A percentile compares a stretch with the other conserved stretches of the same genome.
phyloP scores from a whole-genome alignment of 73 alveolate genomes.

The Paramecium biaurelia region DNA sequence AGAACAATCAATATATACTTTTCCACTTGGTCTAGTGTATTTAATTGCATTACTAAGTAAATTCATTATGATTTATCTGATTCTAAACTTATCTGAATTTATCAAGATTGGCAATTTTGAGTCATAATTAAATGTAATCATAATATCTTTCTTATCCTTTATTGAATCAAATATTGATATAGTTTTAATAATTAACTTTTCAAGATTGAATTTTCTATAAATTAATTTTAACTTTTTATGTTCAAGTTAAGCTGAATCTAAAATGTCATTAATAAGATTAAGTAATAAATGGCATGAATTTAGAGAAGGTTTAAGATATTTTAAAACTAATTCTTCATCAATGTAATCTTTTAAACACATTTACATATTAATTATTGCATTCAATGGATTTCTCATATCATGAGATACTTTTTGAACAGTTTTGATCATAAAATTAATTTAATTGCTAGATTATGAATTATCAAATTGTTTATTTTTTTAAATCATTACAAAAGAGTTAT shows the following conservation, averaged over 20 bases:
- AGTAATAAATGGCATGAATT: conserved; percentile 52
- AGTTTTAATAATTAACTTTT: conserved; percentile 40
- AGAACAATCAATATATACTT: conserved; percentile 7
- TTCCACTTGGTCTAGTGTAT: conserved; percentile 49
- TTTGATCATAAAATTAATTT: neutral
- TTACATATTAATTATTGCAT: conserved; percentile 51
- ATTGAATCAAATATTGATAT: neutral
- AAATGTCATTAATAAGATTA: conserved; percentile 58
- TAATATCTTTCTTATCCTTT: conserved; percentile 48
- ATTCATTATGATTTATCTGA: conserved; percentile 55
- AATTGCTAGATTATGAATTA: neutral
- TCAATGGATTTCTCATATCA: conserved; percentile 63
- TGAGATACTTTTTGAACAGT: conserved; percentile 44
- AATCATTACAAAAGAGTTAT: neutral
- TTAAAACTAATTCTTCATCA: neutral
- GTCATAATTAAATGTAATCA: neutral
- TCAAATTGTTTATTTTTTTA: neutral
- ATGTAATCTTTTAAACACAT: conserved; percentile 4
- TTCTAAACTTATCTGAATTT: conserved; percentile 51
- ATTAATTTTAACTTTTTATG: conserved; percentile 36
- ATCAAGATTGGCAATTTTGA: neutral
- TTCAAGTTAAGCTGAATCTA: conserved; percentile 60
- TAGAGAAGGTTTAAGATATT: conserved; percentile 54
- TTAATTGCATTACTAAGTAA: conserved; percentile 64
- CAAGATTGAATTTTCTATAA: conserved; percentile 24